Conservation (phyloP, 495 filamentous ascomycete species). For the Chaetomidium leptoderma region DNA sequence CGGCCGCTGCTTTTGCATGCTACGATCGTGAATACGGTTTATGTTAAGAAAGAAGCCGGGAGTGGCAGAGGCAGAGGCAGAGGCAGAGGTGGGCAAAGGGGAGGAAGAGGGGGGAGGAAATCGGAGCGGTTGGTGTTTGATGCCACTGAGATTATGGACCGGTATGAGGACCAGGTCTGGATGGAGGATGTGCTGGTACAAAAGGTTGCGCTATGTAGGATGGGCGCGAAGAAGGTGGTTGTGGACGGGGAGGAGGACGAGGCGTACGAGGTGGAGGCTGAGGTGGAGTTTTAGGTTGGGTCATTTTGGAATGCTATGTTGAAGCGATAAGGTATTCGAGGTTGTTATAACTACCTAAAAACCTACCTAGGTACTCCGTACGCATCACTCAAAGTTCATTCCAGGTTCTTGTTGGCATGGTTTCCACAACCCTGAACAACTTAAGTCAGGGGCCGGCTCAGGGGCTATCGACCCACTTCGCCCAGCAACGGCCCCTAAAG, state of each 20-base stretch:
- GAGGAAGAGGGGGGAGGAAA: conserved; percentile 35
- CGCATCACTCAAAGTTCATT: too few species aligned
- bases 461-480: neutral
- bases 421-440: too few species aligned
- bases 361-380: too few species aligned
- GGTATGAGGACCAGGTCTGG: conserved; percentile 56
- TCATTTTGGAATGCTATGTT: too few species aligned
- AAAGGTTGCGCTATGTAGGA: conserved; percentile 65
- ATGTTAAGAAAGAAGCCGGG: conserved; percentile 46
- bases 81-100: conserved; percentile 30
- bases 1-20: conserved; percentile 76
- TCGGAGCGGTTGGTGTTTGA: conserved; percentile 47
- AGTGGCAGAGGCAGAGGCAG: conserved; percentile 18
- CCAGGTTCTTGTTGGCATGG: too few species aligned
- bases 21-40: conserved; percentile 84
- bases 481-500: neutral
- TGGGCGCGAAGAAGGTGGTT: conserved; percentile 65
- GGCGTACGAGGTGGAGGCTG: conserved; percentile 51
- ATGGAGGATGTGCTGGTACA: conserved; percentile 58
- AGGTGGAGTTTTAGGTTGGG: conserved; percentile 35
- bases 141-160: conserved; percentile 46
- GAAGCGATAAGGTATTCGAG: too few species aligned
- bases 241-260: conserved; percentile 40
- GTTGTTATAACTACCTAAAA: too few species aligned
- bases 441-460: neutral